Conservation (phyloP, 148 eudicot species). For the Arbutus unedo region DNA sequence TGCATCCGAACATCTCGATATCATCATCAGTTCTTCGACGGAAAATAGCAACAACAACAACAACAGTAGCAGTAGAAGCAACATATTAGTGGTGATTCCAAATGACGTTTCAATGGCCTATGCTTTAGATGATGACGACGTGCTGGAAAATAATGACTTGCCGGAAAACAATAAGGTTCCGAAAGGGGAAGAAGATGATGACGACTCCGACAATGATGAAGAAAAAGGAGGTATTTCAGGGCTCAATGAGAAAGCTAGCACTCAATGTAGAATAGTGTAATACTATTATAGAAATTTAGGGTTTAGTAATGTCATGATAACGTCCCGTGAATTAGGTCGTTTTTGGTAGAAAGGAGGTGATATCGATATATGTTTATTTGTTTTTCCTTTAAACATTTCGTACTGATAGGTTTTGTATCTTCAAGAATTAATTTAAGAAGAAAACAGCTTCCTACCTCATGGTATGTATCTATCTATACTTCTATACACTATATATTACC, state of each 20-base stretch:
- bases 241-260: background rate
- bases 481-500: too few relatives aligned
- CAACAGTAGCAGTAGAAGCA: background rate
- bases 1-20: constrained; percentile 10
- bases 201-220: background rate
- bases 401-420: background rate
- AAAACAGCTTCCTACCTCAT: background rate
- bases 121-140: background rate
- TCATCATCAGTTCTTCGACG: background rate
- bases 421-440: background rate
- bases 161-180: background rate
- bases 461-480: too few relatives aligned
- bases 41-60: background rate
- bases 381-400: background rate
- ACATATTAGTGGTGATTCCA: background rate
- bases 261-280: background rate
- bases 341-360: constrained; percentile 16
- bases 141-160: background rate
- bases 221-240: too few relatives aligned
- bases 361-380: background rate
- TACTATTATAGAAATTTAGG: background rate
- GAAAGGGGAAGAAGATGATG: background rate
- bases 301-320: background rate
- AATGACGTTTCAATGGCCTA: background rate
- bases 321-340: constrained; percentile 8